Evolutionary conservation across 371 early-diverging fungal species (phyloP), one percentile per base, ranked within the genome.

Genomic region (Mucor lusitanicus): DNA sequence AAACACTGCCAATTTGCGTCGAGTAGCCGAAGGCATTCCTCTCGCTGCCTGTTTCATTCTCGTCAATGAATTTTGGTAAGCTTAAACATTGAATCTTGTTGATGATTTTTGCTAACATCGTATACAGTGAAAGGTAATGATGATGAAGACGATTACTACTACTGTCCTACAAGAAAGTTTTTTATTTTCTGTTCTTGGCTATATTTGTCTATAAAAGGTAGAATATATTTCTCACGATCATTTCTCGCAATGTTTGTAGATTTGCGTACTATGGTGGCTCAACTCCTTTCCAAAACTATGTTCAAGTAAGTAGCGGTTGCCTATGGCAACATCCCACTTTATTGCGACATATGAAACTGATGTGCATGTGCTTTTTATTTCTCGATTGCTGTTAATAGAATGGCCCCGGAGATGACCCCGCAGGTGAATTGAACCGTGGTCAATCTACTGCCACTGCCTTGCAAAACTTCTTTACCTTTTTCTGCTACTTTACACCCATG

Each of bases 201-300:
- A 37, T n/a, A 21, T 55, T 60, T 44, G 42, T 19, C 68, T 59
- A 56, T 39, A 69, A 55, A 25, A 25, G 65, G 55, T 25, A 42
- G 25, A 17, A 23, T 37, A 21, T 7, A 23, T 56, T 64, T 69
- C 70, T 61, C 61, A 69, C 65, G 64, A 46, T 25, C 59, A 44
- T 60, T 33, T 68, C 25, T 48, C 82, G 86, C 12, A 25, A 21
- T 23, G 21, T 9, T 50, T 50, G 25, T 73, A 85, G 91, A 59
- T 88, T 91, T 64, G 79, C 92, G 4, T 92, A 84, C 80, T 91
- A 90, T 72, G 91, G 91, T 64, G 89, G 87, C 6, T 89, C 90
- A 12, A 77, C 83, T 25, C 76, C 88, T 69, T 90, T 90, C 69
- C 86, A 85, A 68, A 85, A 85, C 11, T 90, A 90, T 68, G 78